A percentile compares a stretch with the other conserved stretches of the same genome.
phyloP scores from a whole-genome alignment of 2,329 filamentous ascomycete species.

The Arachnomyces sp. region DNA sequence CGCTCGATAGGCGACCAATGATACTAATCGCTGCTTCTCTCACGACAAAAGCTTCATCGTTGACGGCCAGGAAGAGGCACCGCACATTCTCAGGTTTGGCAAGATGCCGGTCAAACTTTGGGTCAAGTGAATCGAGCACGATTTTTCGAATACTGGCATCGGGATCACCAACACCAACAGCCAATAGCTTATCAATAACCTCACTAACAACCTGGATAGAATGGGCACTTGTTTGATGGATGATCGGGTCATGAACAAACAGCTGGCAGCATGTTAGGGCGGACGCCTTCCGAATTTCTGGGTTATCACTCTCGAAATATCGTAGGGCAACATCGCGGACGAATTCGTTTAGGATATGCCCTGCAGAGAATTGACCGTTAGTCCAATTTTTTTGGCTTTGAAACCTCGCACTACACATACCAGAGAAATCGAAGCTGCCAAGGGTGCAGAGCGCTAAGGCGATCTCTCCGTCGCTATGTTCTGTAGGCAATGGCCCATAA shows the following conservation, averaged over 20 bases:
- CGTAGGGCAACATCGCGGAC: conserved; percentile 96
- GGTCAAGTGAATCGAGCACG: conserved; percentile 80
- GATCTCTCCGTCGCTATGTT: conserved; percentile 73
- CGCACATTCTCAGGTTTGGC: conserved; percentile 96
- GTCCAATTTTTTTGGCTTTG: conserved; percentile 9
- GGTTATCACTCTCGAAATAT: conserved; percentile 93
- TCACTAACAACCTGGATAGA: conserved; percentile 95
- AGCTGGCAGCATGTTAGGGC: conserved; percentile 96
- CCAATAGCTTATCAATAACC: conserved; percentile 92
- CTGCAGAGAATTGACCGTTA: conserved; percentile 21
- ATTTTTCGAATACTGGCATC: conserved; percentile 82
- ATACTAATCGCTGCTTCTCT: conserved; percentile 93
- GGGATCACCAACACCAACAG: conserved; percentile 85
- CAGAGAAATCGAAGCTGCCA: conserved; percentile 92
- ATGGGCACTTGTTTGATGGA: conserved; percentile 95
- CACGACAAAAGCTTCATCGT: conserved; percentile 88
- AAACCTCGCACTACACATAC: conserved; percentile 23
- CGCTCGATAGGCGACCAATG: conserved; percentile 80
- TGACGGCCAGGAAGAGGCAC: conserved; percentile 87
- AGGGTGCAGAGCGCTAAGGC: conserved; percentile 89
- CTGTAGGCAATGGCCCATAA: conserved; percentile 72
- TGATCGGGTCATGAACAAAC: conserved; percentile 92
- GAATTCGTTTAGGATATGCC: conserved; percentile 94
- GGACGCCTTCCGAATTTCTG: conserved; percentile 86
- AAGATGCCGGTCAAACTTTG: conserved; percentile 92